Base-by-base conservation (phyloP, 208 protist species). In the Leishmania tarentolae region DNA sequence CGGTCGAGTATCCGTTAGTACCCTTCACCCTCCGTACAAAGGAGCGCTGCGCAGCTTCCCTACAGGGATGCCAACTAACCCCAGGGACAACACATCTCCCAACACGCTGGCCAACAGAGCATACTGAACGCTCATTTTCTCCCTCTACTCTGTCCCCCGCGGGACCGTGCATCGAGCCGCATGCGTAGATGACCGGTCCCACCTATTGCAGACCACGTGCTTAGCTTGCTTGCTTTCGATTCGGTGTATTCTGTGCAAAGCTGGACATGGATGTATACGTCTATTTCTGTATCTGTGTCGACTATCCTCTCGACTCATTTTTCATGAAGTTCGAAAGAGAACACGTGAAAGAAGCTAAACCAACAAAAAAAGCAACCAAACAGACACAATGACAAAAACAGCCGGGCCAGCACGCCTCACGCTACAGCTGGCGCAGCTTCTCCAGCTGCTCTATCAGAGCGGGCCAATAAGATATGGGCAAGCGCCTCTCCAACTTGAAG, bases 401-500 rank as follows among this genome's bases (percentile, higher is more conserved):
- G 7, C n/a, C 42, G 28, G 1, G 21, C 31, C 0, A 8, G 42
- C n/a, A 8, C 21, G 19, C 56, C 74, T 11, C 56, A 31, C 11
- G 42, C 70, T 42, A 82, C 68, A 82, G 70, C 19, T 78, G 80
- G 24, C 81, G 76, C 31, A 86, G 76, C 75, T 82, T 79, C 65
- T 87, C 86, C 57, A 96, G 84, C 70, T 94, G 85, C 42, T 93
- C 82, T 11, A 93, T 90, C 5, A 88, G 72, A 17, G 70, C 82
- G 24, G 92, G 92, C 94, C 94, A 97, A 82, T 92, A 93, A 24
- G 92, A 84, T 56, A 97, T 87, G 24, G 94, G 94, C 50, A 96
- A 66, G 0, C 94, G 83, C 61, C 88, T 80, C 65, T 97, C 94
- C 56, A 97, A 63, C 56, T 87, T 87, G 75, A 90, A 96, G 77